Evolutionary conservation across 768 basidiomycete species (phyloP).

Genomic region (Macrolepiota albuminosa): DNA sequence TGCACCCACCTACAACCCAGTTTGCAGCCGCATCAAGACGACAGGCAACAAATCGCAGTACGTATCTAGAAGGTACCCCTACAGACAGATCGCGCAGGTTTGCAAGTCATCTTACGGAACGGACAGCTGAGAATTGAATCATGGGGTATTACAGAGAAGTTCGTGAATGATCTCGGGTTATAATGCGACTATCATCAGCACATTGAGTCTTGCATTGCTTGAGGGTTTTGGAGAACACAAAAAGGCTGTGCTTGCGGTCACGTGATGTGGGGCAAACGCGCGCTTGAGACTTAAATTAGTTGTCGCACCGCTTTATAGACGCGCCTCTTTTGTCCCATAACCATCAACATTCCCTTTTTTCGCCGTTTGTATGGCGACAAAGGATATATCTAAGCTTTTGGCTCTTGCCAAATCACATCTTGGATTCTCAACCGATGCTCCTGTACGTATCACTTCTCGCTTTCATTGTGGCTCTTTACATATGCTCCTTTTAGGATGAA

Average conservation of each 20-base stretch:
- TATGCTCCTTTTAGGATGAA: slow-evolving; percentile 1
- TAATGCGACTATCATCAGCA: background rate
- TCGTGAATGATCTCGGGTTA: slow-evolving; percentile 5
- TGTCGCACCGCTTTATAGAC: slow-evolving; percentile 1
- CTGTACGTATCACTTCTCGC: slow-evolving; percentile 7
- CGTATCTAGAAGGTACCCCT: slow-evolving; percentile 17
- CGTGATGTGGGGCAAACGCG: background rate
- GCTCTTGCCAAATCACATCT: slow-evolving; percentile 11
- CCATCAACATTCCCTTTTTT: background rate
- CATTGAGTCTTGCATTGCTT: too few relatives aligned
- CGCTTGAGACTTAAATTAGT: slow-evolving; percentile 1
- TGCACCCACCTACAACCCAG: slow-evolving; percentile 22
- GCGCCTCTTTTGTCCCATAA: background rate
- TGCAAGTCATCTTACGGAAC: background rate
- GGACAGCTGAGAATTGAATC: slow-evolving; percentile 8
- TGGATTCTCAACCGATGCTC: slow-evolving; percentile 3
- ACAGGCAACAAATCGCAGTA: slow-evolving; percentile 19
- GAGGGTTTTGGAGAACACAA: background rate
- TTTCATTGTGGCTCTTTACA: background rate
- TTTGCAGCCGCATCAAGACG: slow-evolving; percentile 24
- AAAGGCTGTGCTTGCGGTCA: background rate
- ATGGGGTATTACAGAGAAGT: slow-evolving; percentile 10
- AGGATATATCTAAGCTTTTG: background rate
- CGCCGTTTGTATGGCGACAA: slow-evolving; percentile 5
- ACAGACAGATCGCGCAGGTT: slow-evolving; percentile 5